phyloP scores from a whole-genome alignment of 495 filamentous ascomycete species.

The Talaromyces adpressus region DNA sequence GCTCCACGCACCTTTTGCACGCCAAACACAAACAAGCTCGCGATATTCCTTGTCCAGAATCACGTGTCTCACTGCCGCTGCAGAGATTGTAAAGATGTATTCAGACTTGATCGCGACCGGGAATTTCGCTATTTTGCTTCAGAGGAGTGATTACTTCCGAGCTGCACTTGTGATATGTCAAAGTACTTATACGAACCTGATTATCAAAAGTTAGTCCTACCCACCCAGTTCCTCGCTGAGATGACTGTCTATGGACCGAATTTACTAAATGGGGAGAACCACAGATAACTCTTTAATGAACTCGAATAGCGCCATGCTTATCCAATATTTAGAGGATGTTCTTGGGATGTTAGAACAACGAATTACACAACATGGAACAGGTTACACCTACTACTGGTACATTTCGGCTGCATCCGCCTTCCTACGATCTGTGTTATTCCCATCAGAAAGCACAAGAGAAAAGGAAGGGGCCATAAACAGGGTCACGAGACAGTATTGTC shows the following conservation, averaged over 20 bases:
- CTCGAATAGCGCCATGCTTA: constrained; percentile 8
- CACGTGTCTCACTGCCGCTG: constrained; percentile 18
- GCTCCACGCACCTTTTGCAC: constrained; percentile 23
- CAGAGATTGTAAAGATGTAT: constrained; percentile 14
- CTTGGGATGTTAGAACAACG: constrained; percentile 22
- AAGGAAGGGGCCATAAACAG: constrained; percentile 17
- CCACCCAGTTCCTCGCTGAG: not conserved
- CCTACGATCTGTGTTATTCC: constrained; percentile 8
- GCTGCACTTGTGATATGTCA: constrained; percentile 18
- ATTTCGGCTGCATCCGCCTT: constrained; percentile 20
- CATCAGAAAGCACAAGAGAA: not conserved
- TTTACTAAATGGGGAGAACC: not conserved
- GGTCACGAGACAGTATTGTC: constrained; percentile 18
- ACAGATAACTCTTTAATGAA: constrained; percentile 13
- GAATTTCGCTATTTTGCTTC: constrained; percentile 11
- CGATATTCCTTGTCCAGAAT: constrained; percentile 17
- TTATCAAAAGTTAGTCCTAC: constrained; percentile 10
- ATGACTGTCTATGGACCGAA: not conserved
- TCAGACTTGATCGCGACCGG: constrained; percentile 7
- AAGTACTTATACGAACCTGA: constrained; percentile 11
- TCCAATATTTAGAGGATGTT: constrained; percentile 18
- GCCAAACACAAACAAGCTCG: constrained; percentile 11
- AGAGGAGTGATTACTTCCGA: constrained; percentile 18
- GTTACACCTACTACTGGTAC: constrained; percentile 25
- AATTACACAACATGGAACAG: constrained; percentile 21